These are phyloP conservation scores for Thalassia testudinum DNA, from an alignment of 116 monocot genomes.

Conservation along the genomic window DNA sequence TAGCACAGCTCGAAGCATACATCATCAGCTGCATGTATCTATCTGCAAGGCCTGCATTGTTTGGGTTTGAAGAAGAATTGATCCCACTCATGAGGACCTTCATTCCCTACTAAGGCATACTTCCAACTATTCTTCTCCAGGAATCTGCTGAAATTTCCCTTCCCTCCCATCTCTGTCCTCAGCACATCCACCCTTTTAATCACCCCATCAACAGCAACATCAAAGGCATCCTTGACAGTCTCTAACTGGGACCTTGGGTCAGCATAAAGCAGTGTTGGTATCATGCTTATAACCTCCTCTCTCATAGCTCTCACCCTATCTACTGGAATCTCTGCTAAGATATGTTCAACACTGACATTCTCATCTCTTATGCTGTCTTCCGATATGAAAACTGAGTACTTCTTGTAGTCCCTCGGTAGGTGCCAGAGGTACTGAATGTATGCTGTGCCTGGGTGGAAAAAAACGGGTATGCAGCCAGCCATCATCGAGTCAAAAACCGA, in stretches of 20 bases:
- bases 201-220: constrained; percentile 72
- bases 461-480: constrained; percentile 89
- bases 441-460: constrained; percentile 81
- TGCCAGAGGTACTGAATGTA: constrained; percentile 92
- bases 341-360: constrained; percentile 55
- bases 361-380: constrained; percentile 53
- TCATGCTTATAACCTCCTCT: constrained; percentile 66
- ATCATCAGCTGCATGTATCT: neutral
- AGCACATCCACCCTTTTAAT: constrained; percentile 52
- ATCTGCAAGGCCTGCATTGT: constrained; percentile 5
- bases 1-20: too few relatives aligned
- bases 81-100: constrained; percentile 83
- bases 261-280: constrained; percentile 75
- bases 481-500: constrained; percentile 89
- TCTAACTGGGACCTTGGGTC: constrained; percentile 73
- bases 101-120: constrained; percentile 59
- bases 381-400: constrained; percentile 75
- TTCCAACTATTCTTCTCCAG: constrained; percentile 94
- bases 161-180: constrained; percentile 58
- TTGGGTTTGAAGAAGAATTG: constrained; percentile 90
- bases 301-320: constrained; percentile 52
- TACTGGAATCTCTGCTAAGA: constrained; percentile 27
- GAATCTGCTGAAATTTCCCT: constrained; percentile 53
- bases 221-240: constrained; percentile 80
- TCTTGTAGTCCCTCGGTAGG: constrained; percentile 56